Base-by-base conservation (phyloP, 768 basidiomycete species). In the Leccinellum luteum region DNA sequence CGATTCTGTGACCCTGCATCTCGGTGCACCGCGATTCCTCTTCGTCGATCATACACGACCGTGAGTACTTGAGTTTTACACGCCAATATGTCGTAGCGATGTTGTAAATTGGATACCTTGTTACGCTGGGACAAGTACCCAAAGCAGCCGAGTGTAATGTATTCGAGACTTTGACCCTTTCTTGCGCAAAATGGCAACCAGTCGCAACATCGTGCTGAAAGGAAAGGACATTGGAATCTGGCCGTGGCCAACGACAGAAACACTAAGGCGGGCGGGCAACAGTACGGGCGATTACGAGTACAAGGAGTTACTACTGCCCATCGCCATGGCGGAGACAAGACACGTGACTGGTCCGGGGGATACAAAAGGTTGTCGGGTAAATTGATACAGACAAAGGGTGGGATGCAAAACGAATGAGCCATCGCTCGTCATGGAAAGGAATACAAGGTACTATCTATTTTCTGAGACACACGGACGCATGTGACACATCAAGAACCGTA, bases 331-430 rank as follows among this genome's bases (percentile, higher is more conserved):
- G 25, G 25, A 4, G 25, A 25, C 25, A 25, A 25, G 25, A 25
- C 25, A 25, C 25, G 4, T 25, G 25, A 25, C 25, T 25, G 25
- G 25, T 25, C 2, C 4, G 25, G 17, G 6, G 25, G 14, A n/a
- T 23, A 41, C 30, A 32, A 21, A 19, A 10, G 5, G 21, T 10
- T 19, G 17, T 30, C 13, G 3, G 14, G 57, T 34, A 51, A 34
- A n/a, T 15, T 10, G 19, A 38, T 45, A 63, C 55, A 48, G 32
- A n/a, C 7, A 13, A 9, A 17, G 30, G 43, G 32, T 13, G 32
- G 17, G 44, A 45, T 56, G 66, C 64, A 66, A 30, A 54, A 41
- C 48, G 1, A 59, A 47, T 14, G 38, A 32, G 30, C 28, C 47
- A 54, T 48, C 30, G 19, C 6, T 35, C 6, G 6, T 13, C 8